phyloP scores from a whole-genome alignment of 2,329 filamentous ascomycete genomes.

The Alternaria incomplexa region DNA sequence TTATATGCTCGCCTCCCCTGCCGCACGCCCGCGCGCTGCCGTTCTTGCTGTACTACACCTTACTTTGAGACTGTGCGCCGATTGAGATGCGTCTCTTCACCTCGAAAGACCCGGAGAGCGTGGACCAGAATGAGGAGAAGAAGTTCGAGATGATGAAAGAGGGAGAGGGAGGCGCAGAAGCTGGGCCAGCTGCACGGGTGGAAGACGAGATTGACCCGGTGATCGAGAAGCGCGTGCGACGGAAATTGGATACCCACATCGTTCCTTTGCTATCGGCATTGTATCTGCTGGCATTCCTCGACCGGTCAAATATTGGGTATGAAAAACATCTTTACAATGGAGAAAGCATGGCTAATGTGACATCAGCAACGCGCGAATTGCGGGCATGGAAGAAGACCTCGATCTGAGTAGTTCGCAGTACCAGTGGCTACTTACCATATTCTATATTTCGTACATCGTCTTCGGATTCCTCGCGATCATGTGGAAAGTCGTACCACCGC shows the following conservation, averaged over 20 bases:
- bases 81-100: background rate
- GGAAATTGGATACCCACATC: constrained; percentile 41
- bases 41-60: background rate
- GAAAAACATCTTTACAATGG: background rate
- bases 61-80: background rate
- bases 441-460: constrained; percentile 49
- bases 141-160: background rate
- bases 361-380: constrained; percentile 48
- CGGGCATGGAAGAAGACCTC: constrained; percentile 47
- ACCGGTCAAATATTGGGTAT: constrained; percentile 49
- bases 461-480: constrained; percentile 46
- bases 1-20: background rate
- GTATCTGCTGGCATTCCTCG: constrained; percentile 46
- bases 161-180: constrained; percentile 11
- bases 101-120: background rate
- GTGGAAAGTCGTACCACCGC: constrained; percentile 47
- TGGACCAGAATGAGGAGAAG: background rate
- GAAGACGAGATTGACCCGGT: constrained; percentile 18
- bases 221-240: constrained; percentile 34
- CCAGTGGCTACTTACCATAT: constrained; percentile 47
- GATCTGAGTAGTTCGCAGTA: constrained; percentile 34
- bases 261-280: constrained; percentile 42
- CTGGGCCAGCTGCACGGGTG: background rate
- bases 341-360: background rate
- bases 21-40: background rate